Evolutionary conservation across 306 rosid species (phyloP), one percentile per base, ranked within the genome.

Genomic region (Dryas octopetala): DNA sequence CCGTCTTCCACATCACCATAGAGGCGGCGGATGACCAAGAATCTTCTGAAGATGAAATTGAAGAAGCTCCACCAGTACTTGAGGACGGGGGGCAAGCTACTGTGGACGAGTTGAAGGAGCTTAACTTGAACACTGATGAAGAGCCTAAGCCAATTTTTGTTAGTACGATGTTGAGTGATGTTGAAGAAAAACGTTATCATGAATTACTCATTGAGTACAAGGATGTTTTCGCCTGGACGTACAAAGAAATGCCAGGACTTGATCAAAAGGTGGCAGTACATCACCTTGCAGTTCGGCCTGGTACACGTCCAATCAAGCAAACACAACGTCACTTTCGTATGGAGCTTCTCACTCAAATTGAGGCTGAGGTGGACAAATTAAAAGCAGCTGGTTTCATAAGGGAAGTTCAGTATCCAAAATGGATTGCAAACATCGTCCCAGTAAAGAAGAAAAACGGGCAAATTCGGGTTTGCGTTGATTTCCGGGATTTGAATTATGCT

Each of bases 31-130:
- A n/a, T 0, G 5, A 55, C 3, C 26, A 16, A 5, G 12, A 55
- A 0, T 9, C 16, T 1, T 0, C 0, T 7, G 1, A 55, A 2
- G 3, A 1, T 15, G 32, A 17, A 17, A n/a, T 55, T 19, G 19
- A 55, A 4, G 11, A 55, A 8, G 61, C 61, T 41, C 1, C 5
- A 2, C 5, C 2, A 0, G 0, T 4, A 40, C 23, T 62, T 4
- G 12, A 62, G 10, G 67, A 40, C 0, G 6, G 26, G 48, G 67
- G 48, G 23, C 49, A 62, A 0, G 3, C 28, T 0, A 15, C 4
- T 14, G 0, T 15, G 3, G 6, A 62, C 14, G 6, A 62, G 1
- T 10, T 15, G 0, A 62, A 40, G 3, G 14, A 63, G 4, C 12
- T 41, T 5, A 63, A 63, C 19, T 41, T 63, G 6, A 3, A 16